Percentiles rank a stretch among this genome's conserved stretches.
Conservation (phyloP, 164 flowering plant genomes). For the Nymphaea colorata region DNA sequence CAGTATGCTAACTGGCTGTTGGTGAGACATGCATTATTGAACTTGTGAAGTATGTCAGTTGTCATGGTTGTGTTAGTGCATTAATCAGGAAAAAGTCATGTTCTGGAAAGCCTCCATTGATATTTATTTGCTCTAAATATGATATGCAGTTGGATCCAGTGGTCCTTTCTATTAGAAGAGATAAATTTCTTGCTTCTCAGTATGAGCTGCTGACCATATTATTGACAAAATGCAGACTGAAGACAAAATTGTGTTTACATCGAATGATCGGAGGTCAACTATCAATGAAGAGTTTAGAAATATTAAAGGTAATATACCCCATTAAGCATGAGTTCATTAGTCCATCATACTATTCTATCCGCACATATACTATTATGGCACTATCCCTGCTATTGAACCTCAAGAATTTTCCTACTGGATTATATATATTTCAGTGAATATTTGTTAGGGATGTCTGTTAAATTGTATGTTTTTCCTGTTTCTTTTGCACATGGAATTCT, state of each 20-base stretch:
- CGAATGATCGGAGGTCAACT: slow-evolving; percentile 50
- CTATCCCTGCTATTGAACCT: neutral
- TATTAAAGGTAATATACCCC: slow-evolving; percentile 44
- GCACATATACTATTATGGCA: neutral
- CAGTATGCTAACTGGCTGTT: no score
- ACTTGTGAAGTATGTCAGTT: neutral
- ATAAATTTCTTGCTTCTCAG: neutral
- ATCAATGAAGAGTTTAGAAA: slow-evolving; percentile 32
- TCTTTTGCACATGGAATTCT: neutral
- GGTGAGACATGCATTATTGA: no score
- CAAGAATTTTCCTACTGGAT: neutral
- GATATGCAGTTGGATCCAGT: neutral
- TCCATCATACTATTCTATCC: neutral
- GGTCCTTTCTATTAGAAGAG: neutral
- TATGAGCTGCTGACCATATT: neutral
- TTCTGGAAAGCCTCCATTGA: neutral
- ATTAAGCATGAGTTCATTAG: neutral
- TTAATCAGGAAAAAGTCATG: neutral
- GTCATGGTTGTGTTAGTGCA: neutral
- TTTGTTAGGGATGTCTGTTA: neutral
- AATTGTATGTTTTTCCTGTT: neutral
- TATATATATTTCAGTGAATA: neutral
- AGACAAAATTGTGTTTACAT: slow-evolving; percentile 46
- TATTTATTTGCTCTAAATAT: neutral
- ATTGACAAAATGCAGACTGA: slow-evolving; percentile 25